A percentile compares a stretch with the other conserved stretches of the same genome.
Conservation (phyloP, 164 flowering plant genomes). For the Umbilicus rupestris region DNA sequence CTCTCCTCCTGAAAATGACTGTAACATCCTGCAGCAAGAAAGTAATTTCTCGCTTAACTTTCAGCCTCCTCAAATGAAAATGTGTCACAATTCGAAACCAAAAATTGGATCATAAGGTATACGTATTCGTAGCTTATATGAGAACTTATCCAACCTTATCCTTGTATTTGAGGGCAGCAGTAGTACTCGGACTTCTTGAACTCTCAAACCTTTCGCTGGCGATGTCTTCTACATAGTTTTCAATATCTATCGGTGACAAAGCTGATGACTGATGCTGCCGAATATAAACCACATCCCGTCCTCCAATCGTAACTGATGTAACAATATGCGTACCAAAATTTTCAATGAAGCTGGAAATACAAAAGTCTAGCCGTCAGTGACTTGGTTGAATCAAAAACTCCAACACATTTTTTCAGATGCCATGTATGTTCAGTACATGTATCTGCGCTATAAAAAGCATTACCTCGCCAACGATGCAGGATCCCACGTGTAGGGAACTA, state of each 20-base stretch:
- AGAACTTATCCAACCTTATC: slow-evolving; percentile 60
- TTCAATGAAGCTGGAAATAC: slow-evolving; percentile 75
- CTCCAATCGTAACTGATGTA: slow-evolving; percentile 87
- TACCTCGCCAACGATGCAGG: slow-evolving; percentile 91
- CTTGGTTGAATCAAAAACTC: background rate
- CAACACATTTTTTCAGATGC: background rate
- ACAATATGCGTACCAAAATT: slow-evolving; percentile 90
- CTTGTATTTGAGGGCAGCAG: slow-evolving; percentile 53
- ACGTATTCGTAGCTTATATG: background rate
- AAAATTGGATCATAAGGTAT: background rate
- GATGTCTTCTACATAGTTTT: slow-evolving; percentile 69
- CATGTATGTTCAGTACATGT: no score
- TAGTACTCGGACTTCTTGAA: slow-evolving; percentile 37
- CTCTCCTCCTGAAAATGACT: slow-evolving; percentile 92
- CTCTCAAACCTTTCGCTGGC: slow-evolving; percentile 69
- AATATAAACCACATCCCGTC: slow-evolving; percentile 87
- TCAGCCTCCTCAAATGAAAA: background rate
- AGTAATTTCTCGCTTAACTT: slow-evolving; percentile 6
- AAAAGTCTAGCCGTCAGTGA: slow-evolving; percentile 5
- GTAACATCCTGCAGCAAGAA: slow-evolving; percentile 82
- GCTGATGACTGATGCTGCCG: slow-evolving; percentile 92
- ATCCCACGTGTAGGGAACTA: slow-evolving; percentile 89
- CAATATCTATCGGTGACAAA: slow-evolving; percentile 55
- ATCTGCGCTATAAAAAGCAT: slow-evolving; percentile 11
- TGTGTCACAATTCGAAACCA: background rate